Percentiles rank a stretch among this genome's conserved stretches.
Evolutionary conservation across 1,284 basidiomycete species (phyloP).

Genomic region (Heliocybe sulcata): DNA sequence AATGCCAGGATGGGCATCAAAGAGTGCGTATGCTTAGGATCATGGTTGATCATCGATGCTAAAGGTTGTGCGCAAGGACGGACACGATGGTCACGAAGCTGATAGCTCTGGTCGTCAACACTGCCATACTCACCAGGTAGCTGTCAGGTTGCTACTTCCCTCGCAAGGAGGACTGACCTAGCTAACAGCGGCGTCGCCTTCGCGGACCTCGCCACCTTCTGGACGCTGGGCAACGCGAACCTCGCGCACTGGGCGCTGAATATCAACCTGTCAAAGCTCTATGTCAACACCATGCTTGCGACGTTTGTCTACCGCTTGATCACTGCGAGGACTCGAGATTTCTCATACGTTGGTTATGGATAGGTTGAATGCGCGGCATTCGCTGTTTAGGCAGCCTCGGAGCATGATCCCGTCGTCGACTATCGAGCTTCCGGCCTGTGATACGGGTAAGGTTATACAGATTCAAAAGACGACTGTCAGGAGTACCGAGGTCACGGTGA

Average conservation of each 20-base stretch:
- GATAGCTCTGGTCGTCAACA: not conserved
- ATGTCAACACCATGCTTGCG: not conserved
- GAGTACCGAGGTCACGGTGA: not conserved
- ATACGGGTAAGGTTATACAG: not conserved
- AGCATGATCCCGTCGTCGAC: not conserved
- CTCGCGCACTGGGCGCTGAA: conserved; percentile 1
- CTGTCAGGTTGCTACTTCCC: not conserved
- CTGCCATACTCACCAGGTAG: not conserved
- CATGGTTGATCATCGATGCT: not conserved
- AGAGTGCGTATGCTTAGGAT: not conserved
- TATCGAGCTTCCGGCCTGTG: not conserved
- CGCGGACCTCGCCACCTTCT: not conserved
- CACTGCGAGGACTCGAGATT: not conserved
- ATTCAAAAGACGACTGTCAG: not conserved
- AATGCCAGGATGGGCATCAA: not conserved
- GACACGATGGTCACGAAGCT: not conserved
- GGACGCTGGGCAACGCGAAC: not conserved
- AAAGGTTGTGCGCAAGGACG: not conserved
- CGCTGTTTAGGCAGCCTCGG: not conserved
- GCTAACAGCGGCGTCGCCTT: not conserved
- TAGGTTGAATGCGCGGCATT: not conserved
- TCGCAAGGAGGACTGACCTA: not conserved
- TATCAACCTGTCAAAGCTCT: conserved; percentile 1
- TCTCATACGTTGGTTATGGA: not conserved
- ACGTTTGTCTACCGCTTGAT: not conserved